Evolutionary conservation across 2,329 filamentous ascomycete species (phyloP), one percentile per base, ranked within the genome.

Genomic region (Penicillium crustosum): DNA sequence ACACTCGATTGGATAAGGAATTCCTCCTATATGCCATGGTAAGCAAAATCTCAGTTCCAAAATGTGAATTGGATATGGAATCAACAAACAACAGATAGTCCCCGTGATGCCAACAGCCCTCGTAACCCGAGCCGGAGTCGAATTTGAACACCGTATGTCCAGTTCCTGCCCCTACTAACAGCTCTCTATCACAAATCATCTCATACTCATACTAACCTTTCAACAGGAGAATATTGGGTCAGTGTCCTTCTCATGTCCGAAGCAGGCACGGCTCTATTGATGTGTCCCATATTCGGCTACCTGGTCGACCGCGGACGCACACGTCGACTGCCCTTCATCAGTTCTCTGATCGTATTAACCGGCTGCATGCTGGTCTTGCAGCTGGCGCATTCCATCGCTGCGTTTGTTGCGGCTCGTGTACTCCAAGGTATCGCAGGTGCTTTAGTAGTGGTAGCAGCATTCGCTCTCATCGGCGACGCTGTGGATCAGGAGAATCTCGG

Each of bases 391-490:
- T 82, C 71, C 29, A 66, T 86, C 8, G 65, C 76, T 2, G 73
- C 81, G 1, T 73, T 87, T 17, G 70, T 81, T 1, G 58, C 82
- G 38, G 84, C 83, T 6, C 77, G 85, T 33, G 66, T 85, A 0
- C 70, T 87, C 1, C 85, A 87, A 65, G 85, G 85, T 1, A 73
- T 82, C 21, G 83, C 81, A 55, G 82, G 78, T 7, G 83, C 82
- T 0, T 77, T 86, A 33, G 84, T 87, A 0, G 86, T 84, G 80
- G 85, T 82, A 0, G 80, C 84, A 10, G 82, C 84, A 0, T 71
- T 87, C 12, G 82, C 85, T 1, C 75, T 88, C 58, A 77, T 84
- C 39, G 73, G 85, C 6, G 85, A 87, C 66, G 85, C 84, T 0
- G 84, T 87, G 7, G 77, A 80, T 0, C 77, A 75, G 2, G 75